Percentiles rank a stretch among this genome's conserved stretches.
Evolutionary conservation across 345 rosid genomes (phyloP).

Genomic region (Corchorus olitorius): DNA sequence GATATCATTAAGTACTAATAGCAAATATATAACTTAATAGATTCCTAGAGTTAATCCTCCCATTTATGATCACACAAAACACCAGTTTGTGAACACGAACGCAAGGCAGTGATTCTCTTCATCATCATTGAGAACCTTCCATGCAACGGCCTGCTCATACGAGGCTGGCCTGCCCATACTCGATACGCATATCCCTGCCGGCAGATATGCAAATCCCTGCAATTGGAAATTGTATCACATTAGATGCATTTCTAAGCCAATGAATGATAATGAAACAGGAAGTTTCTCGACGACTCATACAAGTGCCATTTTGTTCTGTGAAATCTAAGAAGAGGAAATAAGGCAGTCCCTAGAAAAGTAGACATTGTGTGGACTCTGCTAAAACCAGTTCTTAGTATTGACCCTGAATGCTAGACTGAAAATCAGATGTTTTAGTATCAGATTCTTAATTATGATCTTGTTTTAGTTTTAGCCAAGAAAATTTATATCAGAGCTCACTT

Average conservation of each 20-base stretch:
- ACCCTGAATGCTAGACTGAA: not conserved
- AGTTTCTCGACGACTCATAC: not conserved
- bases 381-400: not conserved
- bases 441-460: too few species aligned
- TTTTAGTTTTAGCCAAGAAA: not conserved
- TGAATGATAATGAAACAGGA: too few species aligned
- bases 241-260: not conserved
- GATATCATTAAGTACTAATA: conserved; percentile 9
- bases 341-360: not conserved
- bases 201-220: conserved; percentile 79
- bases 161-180: conserved; percentile 91
- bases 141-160: conserved; percentile 78
- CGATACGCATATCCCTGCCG: conserved; percentile 75
- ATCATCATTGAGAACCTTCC: conserved; percentile 85
- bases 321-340: not conserved
- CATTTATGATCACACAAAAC: conserved; percentile 57
- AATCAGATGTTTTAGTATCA: not conserved
- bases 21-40: conserved; percentile 18
- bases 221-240: not conserved
- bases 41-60: conserved; percentile 21
- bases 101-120: conserved; percentile 76
- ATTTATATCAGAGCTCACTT: not conserved
- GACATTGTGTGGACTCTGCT: not conserved
- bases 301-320: not conserved
- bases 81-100: conserved; percentile 88